phyloP scores from a whole-genome alignment of 1,284 basidiomycete species.

The Ceratobasidium sp. region DNA sequence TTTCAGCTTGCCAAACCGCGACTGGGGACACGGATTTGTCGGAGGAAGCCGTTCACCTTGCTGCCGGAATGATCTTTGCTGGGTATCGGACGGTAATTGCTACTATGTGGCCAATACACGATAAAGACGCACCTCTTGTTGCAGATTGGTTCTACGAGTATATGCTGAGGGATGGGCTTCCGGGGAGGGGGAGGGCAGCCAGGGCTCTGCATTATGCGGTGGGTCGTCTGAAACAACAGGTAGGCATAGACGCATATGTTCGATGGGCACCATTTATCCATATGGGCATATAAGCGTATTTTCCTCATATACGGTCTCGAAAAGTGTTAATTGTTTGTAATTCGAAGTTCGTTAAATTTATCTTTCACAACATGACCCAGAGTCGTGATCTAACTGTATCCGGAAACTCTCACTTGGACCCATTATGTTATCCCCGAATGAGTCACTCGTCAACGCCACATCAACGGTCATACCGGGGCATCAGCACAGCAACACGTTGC shows the following conservation, averaged over 20 bases:
- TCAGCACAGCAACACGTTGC: constrained; percentile 7
- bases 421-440: background rate
- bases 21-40: background rate
- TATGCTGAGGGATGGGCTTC: too few species aligned
- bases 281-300: background rate
- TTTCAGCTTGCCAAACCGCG: constrained; percentile 5
- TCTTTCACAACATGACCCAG: too few species aligned
- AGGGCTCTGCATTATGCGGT: background rate
- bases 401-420: background rate
- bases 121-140: background rate
- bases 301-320: too few species aligned
- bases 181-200: background rate
- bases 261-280: background rate
- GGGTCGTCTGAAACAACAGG: background rate
- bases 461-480: background rate
- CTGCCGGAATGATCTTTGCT: constrained; percentile 5
- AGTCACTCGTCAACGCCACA: background rate
- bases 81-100: constrained; percentile 13
- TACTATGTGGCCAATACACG: background rate
- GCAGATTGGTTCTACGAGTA: background rate
- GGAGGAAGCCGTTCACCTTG: background rate
- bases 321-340: too few species aligned
- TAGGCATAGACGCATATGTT: background rate
- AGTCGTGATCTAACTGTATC: background rate
- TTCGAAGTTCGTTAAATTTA: too few species aligned